Evolutionary conservation across 148 eudicot species (phyloP).

Genomic region (Vaccinium corymbosum): DNA sequence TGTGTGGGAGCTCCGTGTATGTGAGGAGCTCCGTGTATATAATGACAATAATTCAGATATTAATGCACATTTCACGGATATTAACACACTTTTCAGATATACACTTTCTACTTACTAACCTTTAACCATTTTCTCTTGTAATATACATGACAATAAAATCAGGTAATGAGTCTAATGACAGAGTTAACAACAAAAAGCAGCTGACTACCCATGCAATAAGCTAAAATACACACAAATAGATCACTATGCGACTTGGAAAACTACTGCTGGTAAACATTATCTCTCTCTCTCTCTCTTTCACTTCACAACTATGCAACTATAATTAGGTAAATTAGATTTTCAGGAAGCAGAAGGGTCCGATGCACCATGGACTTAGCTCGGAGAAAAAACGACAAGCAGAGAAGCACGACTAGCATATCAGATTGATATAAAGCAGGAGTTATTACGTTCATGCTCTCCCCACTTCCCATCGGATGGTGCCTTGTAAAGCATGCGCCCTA

Average conservation of each 20-base stretch:
- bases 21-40: too few relatives aligned
- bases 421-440: not conserved
- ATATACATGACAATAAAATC: not conserved
- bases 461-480: constrained; percentile 99
- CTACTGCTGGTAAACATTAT: not conserved
- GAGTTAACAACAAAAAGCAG: not conserved
- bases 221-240: not conserved
- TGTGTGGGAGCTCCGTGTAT: too few relatives aligned
- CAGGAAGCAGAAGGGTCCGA: not conserved
- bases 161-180: not conserved
- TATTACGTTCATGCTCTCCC: constrained; percentile 96
- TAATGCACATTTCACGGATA: too few relatives aligned
- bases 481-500: constrained; percentile 93
- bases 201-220: not conserved
- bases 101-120: too few relatives aligned
- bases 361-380: not conserved
- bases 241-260: not conserved
- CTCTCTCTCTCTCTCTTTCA: not conserved
- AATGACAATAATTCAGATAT: too few relatives aligned
- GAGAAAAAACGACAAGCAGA: not conserved
- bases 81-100: too few relatives aligned
- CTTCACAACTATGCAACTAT: not conserved
- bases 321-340: not conserved
- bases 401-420: not conserved
- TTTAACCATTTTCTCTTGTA: too few relatives aligned